These are phyloP conservation scores for Diaporthe longicolla DNA, from an alignment of 2,329 filamentous ascomycete species.

Conservation along the genomic window DNA sequence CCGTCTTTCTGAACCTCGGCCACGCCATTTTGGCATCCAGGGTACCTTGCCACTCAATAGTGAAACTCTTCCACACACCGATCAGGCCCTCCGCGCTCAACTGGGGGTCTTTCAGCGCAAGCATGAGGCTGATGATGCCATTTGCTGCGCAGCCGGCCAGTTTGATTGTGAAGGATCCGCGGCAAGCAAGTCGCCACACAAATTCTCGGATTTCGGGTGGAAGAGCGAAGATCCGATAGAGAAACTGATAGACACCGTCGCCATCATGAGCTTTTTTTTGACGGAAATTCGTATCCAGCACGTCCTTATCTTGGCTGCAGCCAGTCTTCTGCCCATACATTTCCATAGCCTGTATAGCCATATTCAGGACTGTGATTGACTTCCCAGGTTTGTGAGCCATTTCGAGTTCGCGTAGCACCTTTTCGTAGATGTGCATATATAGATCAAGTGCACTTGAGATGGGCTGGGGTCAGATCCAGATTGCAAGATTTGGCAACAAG, in stretches of 20 bases:
- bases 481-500: not conserved
- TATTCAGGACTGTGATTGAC: not conserved
- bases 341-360: not conserved
- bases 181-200: not conserved
- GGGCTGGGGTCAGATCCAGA: no score
- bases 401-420: no score
- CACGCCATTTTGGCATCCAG: not conserved
- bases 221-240: not conserved
- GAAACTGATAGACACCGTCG: not conserved
- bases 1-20: not conserved
- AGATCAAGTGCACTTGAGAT: not conserved
- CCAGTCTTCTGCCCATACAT: not conserved
- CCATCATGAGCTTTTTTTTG: not conserved
- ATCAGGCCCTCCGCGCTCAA: not conserved
- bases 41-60: not conserved
- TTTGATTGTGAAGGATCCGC: not conserved
- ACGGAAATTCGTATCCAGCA: not conserved
- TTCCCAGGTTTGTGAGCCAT: not conserved
- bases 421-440: no score
- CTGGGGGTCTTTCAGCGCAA: no score
- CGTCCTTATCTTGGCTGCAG: not conserved
- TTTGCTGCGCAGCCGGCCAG: not conserved
- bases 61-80: not conserved
- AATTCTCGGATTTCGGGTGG: not conserved
- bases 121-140: not conserved